A percentile compares a stretch with the other conserved stretches of the same genome.
Conservation (phyloP, 2,329 filamentous ascomycete genomes). For the Fusarium xylarioides region DNA sequence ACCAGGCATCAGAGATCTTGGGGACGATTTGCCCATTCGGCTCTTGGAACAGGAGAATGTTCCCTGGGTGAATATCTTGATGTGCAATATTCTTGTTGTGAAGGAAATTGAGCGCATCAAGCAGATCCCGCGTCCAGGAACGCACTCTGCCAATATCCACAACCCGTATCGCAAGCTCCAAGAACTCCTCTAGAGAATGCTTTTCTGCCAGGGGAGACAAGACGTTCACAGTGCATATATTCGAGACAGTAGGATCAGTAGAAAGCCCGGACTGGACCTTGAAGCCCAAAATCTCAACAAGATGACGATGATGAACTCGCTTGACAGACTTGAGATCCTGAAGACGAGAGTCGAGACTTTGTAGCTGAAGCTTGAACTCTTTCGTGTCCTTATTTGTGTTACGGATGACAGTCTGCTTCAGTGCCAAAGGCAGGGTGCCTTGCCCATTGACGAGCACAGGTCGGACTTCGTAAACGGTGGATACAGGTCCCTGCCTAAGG, state of each 20-base stretch:
- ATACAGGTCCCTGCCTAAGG: constrained; percentile 71
- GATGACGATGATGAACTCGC: constrained; percentile 76
- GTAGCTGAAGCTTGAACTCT: constrained; percentile 78
- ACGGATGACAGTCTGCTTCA: constrained; percentile 75
- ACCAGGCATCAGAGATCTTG: constrained; percentile 79
- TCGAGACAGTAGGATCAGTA: constrained; percentile 48
- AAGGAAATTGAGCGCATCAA: constrained; percentile 87
- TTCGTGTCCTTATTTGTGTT: constrained; percentile 65
- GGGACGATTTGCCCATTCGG: constrained; percentile 73
- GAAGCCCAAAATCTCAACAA: constrained; percentile 84
- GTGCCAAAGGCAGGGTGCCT: constrained; percentile 70
- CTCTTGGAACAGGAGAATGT: constrained; percentile 80
- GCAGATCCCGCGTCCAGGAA: constrained; percentile 89
- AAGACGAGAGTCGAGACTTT: constrained; percentile 78
- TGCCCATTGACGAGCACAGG: constrained; percentile 67
- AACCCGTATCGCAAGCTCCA: constrained; percentile 80
- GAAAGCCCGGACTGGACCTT: constrained; percentile 71
- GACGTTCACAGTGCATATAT: constrained; percentile 76
- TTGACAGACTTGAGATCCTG: constrained; percentile 79
- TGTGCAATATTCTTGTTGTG: constrained; percentile 87
- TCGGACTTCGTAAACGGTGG: constrained; percentile 76
- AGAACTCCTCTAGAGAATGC: constrained; percentile 81
- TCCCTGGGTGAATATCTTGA: constrained; percentile 81
- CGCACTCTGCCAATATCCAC: constrained; percentile 77
- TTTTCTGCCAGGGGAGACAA: constrained; percentile 82